phyloP scores from a whole-genome alignment of 108 stramenopile species.

The Epithemia pelagica region DNA sequence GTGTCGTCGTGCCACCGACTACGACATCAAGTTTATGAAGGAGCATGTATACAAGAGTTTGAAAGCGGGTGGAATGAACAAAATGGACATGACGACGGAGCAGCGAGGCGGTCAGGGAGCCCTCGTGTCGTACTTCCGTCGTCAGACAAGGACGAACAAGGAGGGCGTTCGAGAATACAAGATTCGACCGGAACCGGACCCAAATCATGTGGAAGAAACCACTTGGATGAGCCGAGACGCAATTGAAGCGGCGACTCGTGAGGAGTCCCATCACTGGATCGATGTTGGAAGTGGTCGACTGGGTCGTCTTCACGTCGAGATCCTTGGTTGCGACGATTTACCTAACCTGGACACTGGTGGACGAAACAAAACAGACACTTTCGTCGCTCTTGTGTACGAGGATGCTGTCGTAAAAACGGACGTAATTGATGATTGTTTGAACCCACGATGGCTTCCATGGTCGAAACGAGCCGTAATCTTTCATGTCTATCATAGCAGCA shows the following conservation, averaged over 20 bases:
- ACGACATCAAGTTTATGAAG: conserved; percentile 70
- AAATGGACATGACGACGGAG: not conserved
- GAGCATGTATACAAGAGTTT: conserved; percentile 17
- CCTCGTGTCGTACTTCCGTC: conserved; percentile 1
- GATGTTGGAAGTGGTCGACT: conserved; percentile 63
- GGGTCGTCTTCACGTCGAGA: conserved; percentile 60
- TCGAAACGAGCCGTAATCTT: conserved; percentile 67
- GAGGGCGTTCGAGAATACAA: conserved; percentile 12
- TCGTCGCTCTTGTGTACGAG: conserved; percentile 19
- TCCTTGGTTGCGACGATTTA: conserved; percentile 56
- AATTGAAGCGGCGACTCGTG: conserved; percentile 38
- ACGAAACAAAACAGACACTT: conserved; percentile 65
- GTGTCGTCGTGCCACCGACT: conserved; percentile 54
- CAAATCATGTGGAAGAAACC: conserved; percentile 43
- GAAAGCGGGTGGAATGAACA: not conserved
- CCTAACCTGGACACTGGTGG: conserved; percentile 57
- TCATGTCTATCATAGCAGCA: conserved; percentile 57
- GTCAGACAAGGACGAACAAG: not conserved
- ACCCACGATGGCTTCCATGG: conserved; percentile 80
- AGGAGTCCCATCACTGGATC: conserved; percentile 47
- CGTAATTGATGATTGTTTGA: conserved; percentile 62
- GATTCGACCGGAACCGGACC: conserved; percentile 64
- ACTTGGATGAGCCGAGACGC: conserved; percentile 60
- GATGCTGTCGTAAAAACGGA: conserved; percentile 38
- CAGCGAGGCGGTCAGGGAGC: not conserved